These are phyloP conservation scores for Auxenochlorella protothecoides DNA, from an alignment of 139 green algal species.

Conservation along the genomic window DNA sequence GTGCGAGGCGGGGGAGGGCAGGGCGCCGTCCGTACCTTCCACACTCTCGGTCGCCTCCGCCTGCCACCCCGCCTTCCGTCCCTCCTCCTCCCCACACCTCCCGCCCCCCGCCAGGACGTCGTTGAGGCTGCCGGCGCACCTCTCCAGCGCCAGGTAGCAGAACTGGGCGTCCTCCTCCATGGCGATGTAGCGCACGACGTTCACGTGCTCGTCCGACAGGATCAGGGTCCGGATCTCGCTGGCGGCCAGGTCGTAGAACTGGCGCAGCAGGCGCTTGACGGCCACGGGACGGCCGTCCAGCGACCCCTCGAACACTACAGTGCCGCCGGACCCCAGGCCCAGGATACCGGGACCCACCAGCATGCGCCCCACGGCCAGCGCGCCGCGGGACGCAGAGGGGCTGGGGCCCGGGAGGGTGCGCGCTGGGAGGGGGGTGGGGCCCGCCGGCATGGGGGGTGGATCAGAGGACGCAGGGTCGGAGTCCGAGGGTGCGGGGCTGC, in stretches of 20 bases:
- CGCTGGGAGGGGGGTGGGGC: too few relatives aligned
- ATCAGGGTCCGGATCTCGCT: conserved; percentile 93
- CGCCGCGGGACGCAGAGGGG: too few relatives aligned
- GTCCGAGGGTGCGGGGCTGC: too few relatives aligned
- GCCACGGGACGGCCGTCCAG: conserved; percentile 73
- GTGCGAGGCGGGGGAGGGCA: too few relatives aligned
- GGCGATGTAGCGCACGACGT: conserved; percentile 82
- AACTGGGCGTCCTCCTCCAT: conserved; percentile 96
- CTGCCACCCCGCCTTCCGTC: too few relatives aligned
- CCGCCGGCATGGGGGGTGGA: too few relatives aligned
- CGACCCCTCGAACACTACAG: conserved; percentile 75
- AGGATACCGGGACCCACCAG: conserved; percentile 54
- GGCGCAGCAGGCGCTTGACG: conserved; percentile 78
- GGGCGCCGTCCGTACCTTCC: too few relatives aligned
- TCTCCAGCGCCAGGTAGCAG: conserved; percentile 94
- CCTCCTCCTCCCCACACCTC: too few relatives aligned
- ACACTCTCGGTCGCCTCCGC: too few relatives aligned
- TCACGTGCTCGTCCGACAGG: conserved; percentile 87
- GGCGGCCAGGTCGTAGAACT: conserved; percentile 77
- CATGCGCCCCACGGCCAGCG: neutral
- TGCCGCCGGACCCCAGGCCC: conserved; percentile 57
- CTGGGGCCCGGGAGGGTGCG: too few relatives aligned
- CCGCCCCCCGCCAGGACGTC: conserved; percentile 13
- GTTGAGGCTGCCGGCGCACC: conserved; percentile 53
- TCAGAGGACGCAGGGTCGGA: too few relatives aligned